Percentiles rank a stretch among this genome's conserved stretches.
Evolutionary conservation across 768 basidiomycete genomes (phyloP).

Genomic region (Suillus subluteus): DNA sequence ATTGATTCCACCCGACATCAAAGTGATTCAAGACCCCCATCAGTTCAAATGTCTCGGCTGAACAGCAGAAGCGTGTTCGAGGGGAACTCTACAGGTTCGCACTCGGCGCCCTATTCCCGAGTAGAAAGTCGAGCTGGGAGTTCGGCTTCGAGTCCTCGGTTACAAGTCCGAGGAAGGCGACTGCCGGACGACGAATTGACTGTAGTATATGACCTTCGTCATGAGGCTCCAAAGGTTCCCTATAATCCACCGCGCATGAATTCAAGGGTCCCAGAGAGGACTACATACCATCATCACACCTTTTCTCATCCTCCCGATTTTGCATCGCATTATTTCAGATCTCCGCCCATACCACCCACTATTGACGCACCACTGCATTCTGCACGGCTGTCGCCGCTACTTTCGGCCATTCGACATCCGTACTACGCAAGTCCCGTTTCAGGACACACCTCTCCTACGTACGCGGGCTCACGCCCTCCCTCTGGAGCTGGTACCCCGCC

Average conservation of each 20-base stretch:
- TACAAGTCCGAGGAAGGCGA: constrained; percentile 42
- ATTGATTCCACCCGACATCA: constrained; percentile 32
- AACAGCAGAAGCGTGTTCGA: constrained; percentile 43
- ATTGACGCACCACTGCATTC: constrained; percentile 23
- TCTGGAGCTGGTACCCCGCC: constrained; percentile 38
- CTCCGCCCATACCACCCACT: constrained; percentile 9
- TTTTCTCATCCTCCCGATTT: constrained; percentile 8
- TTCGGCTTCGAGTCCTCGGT: constrained; percentile 52
- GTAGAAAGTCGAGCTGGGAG: constrained; percentile 49
- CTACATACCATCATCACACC: constrained; percentile 5
- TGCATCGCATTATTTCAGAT: constrained; percentile 2
- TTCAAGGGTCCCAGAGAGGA: constrained; percentile 3
- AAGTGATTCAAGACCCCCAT: constrained; percentile 33
- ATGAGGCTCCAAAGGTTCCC: background rate
- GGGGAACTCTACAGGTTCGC: constrained; percentile 30
- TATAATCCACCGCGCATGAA: constrained; percentile 7
- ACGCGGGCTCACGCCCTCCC: constrained; percentile 19
- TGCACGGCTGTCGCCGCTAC: constrained; percentile 22
- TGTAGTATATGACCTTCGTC: constrained; percentile 22
- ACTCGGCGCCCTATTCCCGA: constrained; percentile 47
- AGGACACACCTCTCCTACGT: constrained; percentile 30
- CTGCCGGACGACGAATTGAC: constrained; percentile 44
- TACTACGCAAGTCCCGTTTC: constrained; percentile 26
- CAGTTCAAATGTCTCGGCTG: constrained; percentile 35
- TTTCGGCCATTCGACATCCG: constrained; percentile 26